phyloP scores from a whole-genome alignment of 2,329 filamentous ascomycete genomes.

The Diaporthe longicolla region DNA sequence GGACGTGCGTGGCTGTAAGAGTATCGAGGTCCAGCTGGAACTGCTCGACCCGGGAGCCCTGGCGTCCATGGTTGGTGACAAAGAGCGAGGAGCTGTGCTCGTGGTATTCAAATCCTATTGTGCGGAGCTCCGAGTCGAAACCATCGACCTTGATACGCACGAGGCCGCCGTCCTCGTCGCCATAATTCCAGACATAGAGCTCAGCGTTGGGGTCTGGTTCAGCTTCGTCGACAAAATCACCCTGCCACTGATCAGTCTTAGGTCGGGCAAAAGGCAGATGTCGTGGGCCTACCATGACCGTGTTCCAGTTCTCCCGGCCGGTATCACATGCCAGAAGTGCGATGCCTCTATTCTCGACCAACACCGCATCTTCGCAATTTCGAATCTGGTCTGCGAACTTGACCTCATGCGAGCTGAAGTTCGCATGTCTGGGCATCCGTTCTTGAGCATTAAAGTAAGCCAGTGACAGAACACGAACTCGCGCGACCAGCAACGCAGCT shows the following conservation, averaged over 20 bases:
- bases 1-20: slow-evolving; percentile 53
- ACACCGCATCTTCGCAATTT: slow-evolving; percentile 57
- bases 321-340: slow-evolving; percentile 57
- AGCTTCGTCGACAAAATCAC: slow-evolving; percentile 2
- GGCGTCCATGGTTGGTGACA: slow-evolving; percentile 54
- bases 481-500: background rate
- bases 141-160: slow-evolving; percentile 40
- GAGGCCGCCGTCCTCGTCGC: background rate
- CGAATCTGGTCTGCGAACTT: slow-evolving; percentile 55
- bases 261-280: background rate
- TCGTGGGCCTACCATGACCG: slow-evolving; percentile 51
- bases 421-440: slow-evolving; percentile 30
- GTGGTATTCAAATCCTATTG: slow-evolving; percentile 57
- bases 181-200: slow-evolving; percentile 17
- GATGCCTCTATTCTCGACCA: slow-evolving; percentile 53
- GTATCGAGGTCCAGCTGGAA: slow-evolving; percentile 55
- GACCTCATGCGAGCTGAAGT: slow-evolving; percentile 44
- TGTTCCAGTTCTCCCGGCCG: slow-evolving; percentile 58
- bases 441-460: slow-evolving; percentile 22
- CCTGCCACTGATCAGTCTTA: background rate
- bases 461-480: background rate
- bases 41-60: slow-evolving; percentile 54
- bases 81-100: slow-evolving; percentile 53
- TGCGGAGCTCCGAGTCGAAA: slow-evolving; percentile 53
- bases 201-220: slow-evolving; percentile 17